These are phyloP conservation scores for Suillus occidentalis DNA, from an alignment of 768 basidiomycete species.

Conservation along the genomic window DNA sequence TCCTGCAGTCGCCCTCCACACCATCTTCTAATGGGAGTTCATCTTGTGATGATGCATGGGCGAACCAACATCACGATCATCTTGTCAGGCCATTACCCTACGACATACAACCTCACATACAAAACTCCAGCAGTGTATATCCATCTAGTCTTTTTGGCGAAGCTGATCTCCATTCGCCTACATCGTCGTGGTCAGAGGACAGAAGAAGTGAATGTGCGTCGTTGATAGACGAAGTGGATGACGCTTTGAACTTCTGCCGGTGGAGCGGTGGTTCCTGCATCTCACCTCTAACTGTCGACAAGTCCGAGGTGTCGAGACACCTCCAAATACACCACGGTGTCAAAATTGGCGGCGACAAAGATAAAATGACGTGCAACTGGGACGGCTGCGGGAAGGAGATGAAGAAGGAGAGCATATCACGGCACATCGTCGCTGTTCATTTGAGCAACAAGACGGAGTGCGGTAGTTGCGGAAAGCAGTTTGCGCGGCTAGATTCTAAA, in stretches of 20 bases:
- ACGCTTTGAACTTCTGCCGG: neutral
- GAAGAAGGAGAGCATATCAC: conserved; percentile 26
- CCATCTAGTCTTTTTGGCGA: neutral
- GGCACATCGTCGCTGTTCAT: conserved; percentile 27
- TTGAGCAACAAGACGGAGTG: conserved; percentile 22
- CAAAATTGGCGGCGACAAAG: conserved; percentile 12
- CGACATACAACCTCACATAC: neutral
- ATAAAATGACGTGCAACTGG: conserved; percentile 18
- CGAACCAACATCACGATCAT: too few species aligned
- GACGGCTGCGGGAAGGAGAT: conserved; percentile 17
- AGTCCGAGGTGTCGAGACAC: neutral
- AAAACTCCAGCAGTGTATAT: neutral
- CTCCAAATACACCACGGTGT: neutral
- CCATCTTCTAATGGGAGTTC: neutral
- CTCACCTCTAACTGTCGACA: neutral
- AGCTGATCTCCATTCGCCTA: neutral
- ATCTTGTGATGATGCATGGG: neutral
- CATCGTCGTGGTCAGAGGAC: neutral
- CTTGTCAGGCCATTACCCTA: too few species aligned
- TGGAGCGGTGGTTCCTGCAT: neutral
- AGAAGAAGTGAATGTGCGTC: too few species aligned
- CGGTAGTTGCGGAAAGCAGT: conserved; percentile 15
- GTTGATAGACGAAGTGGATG: neutral
- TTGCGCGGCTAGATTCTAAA: conserved; percentile 28
- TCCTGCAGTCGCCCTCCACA: neutral